These are phyloP conservation scores for Penicillium verrucosum DNA, from an alignment of 2,329 filamentous ascomycete species.

Conservation along the genomic window DNA sequence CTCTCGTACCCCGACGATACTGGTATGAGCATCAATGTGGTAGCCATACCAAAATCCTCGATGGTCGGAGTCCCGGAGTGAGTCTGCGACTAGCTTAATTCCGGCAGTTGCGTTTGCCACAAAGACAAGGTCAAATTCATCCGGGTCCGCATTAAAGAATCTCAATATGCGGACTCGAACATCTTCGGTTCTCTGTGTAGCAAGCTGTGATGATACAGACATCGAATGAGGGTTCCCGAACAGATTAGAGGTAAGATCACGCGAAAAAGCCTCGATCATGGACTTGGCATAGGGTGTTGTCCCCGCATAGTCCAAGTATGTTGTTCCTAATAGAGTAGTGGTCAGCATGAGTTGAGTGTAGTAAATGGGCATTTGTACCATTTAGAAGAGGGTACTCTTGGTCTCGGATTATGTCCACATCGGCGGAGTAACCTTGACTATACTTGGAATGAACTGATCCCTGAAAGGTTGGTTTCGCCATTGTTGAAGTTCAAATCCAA, in stretches of 20 bases:
- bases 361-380: conserved; percentile 23
- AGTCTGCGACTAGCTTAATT: conserved; percentile 81
- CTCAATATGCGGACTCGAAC: conserved; percentile 66
- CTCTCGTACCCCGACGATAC: conserved; percentile 76
- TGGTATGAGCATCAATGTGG: conserved; percentile 82
- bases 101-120: conserved; percentile 89
- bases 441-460: conserved; percentile 15
- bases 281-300: conserved; percentile 80
- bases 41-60: conserved; percentile 79
- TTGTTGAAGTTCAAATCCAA: background rate
- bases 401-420: conserved; percentile 48
- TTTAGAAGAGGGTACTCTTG: conserved; percentile 48
- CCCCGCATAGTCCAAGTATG: conserved; percentile 94
- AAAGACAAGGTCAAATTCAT: conserved; percentile 83
- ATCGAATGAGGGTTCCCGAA: conserved; percentile 92
- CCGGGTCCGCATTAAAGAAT: conserved; percentile 78
- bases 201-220: conserved; percentile 74
- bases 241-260: conserved; percentile 73
- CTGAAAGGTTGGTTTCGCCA: background rate
- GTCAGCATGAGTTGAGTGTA: background rate
- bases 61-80: conserved; percentile 61
- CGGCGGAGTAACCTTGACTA: conserved; percentile 39
- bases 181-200: conserved; percentile 72
- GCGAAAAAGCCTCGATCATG: conserved; percentile 72
- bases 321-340: conserved; percentile 52